Base-by-base conservation (phyloP, 2,329 filamentous ascomycete species). In the Botrytis cinerea region DNA sequence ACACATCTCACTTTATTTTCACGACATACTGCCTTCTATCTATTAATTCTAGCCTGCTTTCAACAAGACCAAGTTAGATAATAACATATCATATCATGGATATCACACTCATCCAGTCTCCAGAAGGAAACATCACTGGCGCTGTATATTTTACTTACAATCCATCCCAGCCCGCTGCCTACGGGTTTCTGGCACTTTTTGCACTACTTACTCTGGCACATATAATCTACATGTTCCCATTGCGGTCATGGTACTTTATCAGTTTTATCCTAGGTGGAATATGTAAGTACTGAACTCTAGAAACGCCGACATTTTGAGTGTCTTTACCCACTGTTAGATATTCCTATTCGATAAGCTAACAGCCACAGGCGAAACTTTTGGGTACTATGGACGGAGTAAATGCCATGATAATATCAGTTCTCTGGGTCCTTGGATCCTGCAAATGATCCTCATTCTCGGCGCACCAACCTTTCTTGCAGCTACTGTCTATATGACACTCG, bases 401-500 rank as follows among this genome's bases (percentile, higher is more conserved):
- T 74, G 72, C 8, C 32, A 62, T 8, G 10, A 51, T 5, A 40
- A 74, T 5, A n/a, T 66, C 14, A 63, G 51, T 4, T 28, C 57
- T 16, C 59, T 76, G 5, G 48, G 71, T 12, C 81, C 82, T 5
- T 85, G 81, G 77, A 78, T 85, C 57, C 74, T 84, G 32, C 83
- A 86, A 74, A 78, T 78, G 0, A 75, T 85, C 1, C 79, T 85
- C 9, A 80, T 85, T 35, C 81, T 86, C 7, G 79, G 84, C 32
- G 84, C 81, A 0, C 84, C 84, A 0, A 80, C 83, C 0, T 78
- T 86, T 18, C 82, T 83, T 72, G 84, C 84, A 3, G 84, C 84
- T 0, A 82, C 82, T 0, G 83, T 86, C 54, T 86, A 86, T 78
- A 86, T 86, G 84, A 80, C 82, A 16, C 82, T 86, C 25, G 84